Conservation (phyloP, 2,329 filamentous ascomycete genomes). For the Neocucurbitaria cava region DNA sequence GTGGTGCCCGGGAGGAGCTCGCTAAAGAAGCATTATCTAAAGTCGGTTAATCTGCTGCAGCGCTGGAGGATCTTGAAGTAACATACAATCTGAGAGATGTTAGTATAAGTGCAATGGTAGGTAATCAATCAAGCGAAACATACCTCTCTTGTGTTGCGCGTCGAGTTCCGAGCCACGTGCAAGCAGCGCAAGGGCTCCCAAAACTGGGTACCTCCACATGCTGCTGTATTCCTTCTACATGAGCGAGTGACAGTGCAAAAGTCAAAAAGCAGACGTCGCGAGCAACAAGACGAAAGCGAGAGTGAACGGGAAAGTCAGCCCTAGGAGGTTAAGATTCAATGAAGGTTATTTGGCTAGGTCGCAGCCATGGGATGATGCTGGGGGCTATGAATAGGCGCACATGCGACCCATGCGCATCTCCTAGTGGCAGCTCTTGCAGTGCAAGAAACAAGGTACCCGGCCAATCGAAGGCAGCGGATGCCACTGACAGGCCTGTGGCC, state of each 20-base stretch:
- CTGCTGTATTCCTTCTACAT: conserved; percentile 18
- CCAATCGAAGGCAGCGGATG: conserved; percentile 24
- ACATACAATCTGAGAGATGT: conserved; percentile 28
- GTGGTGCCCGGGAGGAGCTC: conserved; percentile 1
- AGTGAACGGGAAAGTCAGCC: conserved; percentile 11
- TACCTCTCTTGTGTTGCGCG: conserved; percentile 23
- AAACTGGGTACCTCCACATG: conserved; percentile 32
- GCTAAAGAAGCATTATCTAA: background rate
- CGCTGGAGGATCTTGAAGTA: background rate
- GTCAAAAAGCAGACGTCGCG: conserved; percentile 17
- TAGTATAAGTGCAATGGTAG: conserved; percentile 1
- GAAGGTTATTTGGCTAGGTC: conserved; percentile 5
- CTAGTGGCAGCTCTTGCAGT: conserved; percentile 20
- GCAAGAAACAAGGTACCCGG: conserved; percentile 18
- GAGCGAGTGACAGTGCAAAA: conserved; percentile 30
- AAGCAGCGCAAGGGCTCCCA: conserved; percentile 16
- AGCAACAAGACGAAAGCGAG: conserved; percentile 3
- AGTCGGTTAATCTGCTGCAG: background rate
- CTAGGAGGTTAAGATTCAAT: conserved; percentile 8
- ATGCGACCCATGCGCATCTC: conserved; percentile 32
- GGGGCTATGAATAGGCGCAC: conserved; percentile 32
- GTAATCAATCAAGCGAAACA: conserved; percentile 6
- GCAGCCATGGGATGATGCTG: conserved; percentile 10
- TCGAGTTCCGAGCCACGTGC: conserved; percentile 20
- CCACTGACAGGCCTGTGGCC: conserved; percentile 24